A percentile compares a stretch with the other conserved stretches of the same genome.
These are phyloP conservation scores for Aspergillus bridgeri DNA, from an alignment of 495 filamentous ascomycete species.

Conservation along the genomic window DNA sequence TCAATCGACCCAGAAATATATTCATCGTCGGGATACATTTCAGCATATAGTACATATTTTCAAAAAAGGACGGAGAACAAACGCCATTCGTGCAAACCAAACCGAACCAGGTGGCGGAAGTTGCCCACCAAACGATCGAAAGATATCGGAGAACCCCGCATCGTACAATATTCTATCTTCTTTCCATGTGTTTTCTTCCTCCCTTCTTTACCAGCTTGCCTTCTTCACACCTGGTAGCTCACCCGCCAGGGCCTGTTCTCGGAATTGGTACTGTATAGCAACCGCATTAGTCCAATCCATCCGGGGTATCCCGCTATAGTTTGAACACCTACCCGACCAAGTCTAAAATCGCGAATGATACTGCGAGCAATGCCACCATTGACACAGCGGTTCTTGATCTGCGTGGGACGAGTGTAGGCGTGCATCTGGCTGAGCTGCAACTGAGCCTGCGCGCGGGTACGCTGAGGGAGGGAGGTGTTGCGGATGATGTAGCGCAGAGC, in stretches of 20 bases:
- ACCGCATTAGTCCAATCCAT: slow-evolving; percentile 6
- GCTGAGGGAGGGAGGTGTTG: slow-evolving; percentile 79
- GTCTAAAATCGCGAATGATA: slow-evolving; percentile 83
- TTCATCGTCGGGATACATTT: not conserved
- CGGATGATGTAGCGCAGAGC: slow-evolving; percentile 91
- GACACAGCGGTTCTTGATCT: slow-evolving; percentile 90
- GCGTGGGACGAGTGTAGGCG: slow-evolving; percentile 84
- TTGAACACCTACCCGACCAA: slow-evolving; percentile 70
- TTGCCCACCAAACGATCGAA: slow-evolving; percentile 8
- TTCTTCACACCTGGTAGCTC: slow-evolving; percentile 91
- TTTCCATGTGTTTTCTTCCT: not conserved
- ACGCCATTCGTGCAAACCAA: slow-evolving; percentile 31
- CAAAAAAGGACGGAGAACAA: slow-evolving; percentile 10
- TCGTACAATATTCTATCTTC: not conserved
- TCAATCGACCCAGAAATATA: not conserved
- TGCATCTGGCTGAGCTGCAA: slow-evolving; percentile 93
- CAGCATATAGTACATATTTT: slow-evolving; percentile 14
- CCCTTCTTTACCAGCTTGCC: slow-evolving; percentile 72
- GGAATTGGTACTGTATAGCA: slow-evolving; percentile 77
- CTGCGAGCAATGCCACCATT: slow-evolving; percentile 81
- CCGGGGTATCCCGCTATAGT: not conserved
- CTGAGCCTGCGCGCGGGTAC: slow-evolving; percentile 84
- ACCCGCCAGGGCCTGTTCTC: slow-evolving; percentile 82
- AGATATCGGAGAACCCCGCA: not conserved
- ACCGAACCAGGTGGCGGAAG: slow-evolving; percentile 20